Evolutionary conservation across 768 basidiomycete genomes (phyloP), one percentile per base, ranked within the genome.

Genomic region (Leccinum rimulosum): DNA sequence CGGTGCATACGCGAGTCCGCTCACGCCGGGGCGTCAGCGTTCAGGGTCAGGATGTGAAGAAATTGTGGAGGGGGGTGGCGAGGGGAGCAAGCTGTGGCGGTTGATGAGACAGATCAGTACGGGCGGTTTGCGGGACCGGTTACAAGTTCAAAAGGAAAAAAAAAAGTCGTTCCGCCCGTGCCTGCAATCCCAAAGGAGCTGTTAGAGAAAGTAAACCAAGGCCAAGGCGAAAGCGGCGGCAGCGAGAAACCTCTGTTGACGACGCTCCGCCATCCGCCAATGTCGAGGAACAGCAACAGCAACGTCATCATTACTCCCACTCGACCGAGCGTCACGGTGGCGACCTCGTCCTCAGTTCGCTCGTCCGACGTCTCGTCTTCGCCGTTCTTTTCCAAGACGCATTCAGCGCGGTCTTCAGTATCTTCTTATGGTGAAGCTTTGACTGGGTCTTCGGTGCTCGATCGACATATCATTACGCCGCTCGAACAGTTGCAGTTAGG

Each of bases 21-120:
- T 45, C 15, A 43, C 35, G 2, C n/a, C n/a, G n/a, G 58, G 49
- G 54, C 40, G 40, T 43, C 40, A n/a, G 36, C 62, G 28, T 2
- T 63, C 66, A 19, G 56, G 48, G 27, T 54, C 64, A 43, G n/a
- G 40, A n/a, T 17, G 40, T 48, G 68, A 65, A 7, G 63, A 61
- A 22, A n/a, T 43, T n/a, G 56, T 15, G 22, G 61, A 60, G 0
- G 52, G 49, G 17, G 49, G 50, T 40, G 38, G 38, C 5, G 74
- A 78, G 6, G 75, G 79, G 6, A 77, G 76, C 52, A 84, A 77
- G 64, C 69, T 88, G 2, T 89, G 86, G 86, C 86, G 79, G 70
- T 67, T 91, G 53, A 79, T 90, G 78, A 89, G 87, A 70, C 79
- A 85, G 43, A 82, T 91, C 60, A 88, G 86, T 60, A 80, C 83